A percentile compares a stretch with the other conserved stretches of the same genome.
phyloP scores from a whole-genome alignment of 139 green algal genomes.

The Bryopsis sp. region DNA sequence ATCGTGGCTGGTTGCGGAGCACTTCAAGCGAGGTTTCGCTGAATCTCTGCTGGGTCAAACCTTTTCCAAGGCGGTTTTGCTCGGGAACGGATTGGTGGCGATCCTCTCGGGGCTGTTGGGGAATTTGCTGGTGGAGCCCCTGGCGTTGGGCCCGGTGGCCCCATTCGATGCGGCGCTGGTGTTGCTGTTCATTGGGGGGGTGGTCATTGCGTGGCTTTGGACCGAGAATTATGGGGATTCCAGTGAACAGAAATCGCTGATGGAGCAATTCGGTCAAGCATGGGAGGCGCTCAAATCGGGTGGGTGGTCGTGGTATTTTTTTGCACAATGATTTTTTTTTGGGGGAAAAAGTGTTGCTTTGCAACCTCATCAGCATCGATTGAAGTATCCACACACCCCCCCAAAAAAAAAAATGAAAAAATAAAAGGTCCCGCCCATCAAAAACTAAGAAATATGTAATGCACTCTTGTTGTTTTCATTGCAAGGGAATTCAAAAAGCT shows the following conservation, averaged over 20 bases:
- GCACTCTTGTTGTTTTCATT: too few species aligned
- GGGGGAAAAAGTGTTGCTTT: too few species aligned
- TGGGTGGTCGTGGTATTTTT: too few species aligned
- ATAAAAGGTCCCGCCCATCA: too few species aligned
- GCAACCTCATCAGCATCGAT: too few species aligned
- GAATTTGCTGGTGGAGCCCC: slow-evolving; percentile 67
- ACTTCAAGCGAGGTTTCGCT: slow-evolving; percentile 25
- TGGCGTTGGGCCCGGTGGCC: slow-evolving; percentile 69
- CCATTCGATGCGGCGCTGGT: slow-evolving; percentile 86
- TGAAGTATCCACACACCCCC: too few species aligned
- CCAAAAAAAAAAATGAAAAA: too few species aligned
- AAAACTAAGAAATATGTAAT: too few species aligned
- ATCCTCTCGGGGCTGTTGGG: slow-evolving; percentile 73
- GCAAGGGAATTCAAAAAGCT: too few species aligned
- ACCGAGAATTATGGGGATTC: slow-evolving; percentile 85
- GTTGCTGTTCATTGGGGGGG: slow-evolving; percentile 62
- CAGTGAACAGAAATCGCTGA: slow-evolving; percentile 19
- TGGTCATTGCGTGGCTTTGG: slow-evolving; percentile 73
- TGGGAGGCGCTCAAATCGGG: too few species aligned
- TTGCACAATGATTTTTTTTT: too few species aligned
- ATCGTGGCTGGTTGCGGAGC: slow-evolving; percentile 60
- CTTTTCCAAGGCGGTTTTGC: slow-evolving; percentile 20
- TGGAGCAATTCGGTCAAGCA: slow-evolving; percentile 46
- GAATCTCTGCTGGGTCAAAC: slow-evolving; percentile 26
- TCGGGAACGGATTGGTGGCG: slow-evolving; percentile 85